These are phyloP conservation scores for Penicillium cataractarum DNA, from an alignment of 495 filamentous ascomycete species.

Conservation along the genomic window DNA sequence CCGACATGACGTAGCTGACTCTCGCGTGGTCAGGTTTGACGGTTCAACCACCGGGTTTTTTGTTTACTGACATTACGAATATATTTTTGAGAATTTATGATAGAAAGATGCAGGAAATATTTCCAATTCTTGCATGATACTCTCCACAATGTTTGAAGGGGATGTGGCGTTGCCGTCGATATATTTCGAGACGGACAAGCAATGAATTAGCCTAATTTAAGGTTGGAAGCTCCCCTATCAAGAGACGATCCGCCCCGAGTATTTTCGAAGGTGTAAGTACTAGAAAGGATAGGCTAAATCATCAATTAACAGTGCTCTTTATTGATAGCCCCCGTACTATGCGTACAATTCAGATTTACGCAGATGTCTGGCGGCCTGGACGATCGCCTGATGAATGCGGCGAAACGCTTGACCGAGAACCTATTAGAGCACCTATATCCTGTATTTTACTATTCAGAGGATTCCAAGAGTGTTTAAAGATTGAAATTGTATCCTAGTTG, in stretches of 20 bases:
- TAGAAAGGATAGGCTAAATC: too few species aligned
- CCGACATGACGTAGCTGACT: constrained; percentile 37
- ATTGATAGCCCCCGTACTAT: too few species aligned
- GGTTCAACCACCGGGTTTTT: neutral
- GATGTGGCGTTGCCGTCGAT: neutral
- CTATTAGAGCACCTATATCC: too few species aligned
- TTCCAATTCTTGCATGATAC: too few species aligned
- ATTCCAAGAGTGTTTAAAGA: neutral
- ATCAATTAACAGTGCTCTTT: too few species aligned
- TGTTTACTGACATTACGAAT: neutral
- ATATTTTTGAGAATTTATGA: neutral
- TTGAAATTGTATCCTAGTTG: neutral
- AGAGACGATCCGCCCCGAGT: neutral
- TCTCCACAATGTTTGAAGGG: neutral
- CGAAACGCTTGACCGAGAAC: neutral
- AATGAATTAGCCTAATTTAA: neutral
- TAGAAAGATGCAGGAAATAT: neutral
- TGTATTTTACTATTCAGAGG: neutral
- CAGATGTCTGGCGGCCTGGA: neutral
- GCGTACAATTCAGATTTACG: too few species aligned
- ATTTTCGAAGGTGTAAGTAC: neutral
- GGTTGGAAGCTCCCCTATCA: neutral
- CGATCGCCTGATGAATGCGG: neutral
- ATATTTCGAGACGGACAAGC: neutral
- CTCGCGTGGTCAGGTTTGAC: constrained; percentile 1